phyloP scores from a whole-genome alignment of 768 basidiomycete genomes.

The Dacryopinax primogenitus region DNA sequence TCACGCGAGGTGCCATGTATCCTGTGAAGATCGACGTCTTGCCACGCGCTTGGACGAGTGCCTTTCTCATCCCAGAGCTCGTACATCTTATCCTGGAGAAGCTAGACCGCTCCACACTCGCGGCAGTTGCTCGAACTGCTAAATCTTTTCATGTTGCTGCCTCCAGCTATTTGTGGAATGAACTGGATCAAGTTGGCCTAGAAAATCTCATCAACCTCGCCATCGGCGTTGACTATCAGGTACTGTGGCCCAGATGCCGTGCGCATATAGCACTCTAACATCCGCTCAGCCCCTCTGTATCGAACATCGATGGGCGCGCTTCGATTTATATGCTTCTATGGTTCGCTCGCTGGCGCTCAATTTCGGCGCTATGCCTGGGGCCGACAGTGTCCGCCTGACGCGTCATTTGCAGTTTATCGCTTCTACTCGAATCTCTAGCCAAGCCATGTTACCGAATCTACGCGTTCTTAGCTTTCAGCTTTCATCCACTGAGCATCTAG shows the following conservation, averaged over 20 bases:
- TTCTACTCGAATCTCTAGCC: neutral
- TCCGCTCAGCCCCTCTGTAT: neutral
- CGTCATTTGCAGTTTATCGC: neutral
- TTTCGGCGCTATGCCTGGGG: neutral
- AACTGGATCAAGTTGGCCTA: neutral
- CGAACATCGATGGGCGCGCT: neutral
- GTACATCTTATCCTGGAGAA: conserved; percentile 5
- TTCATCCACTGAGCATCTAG: neutral
- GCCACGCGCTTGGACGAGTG: neutral
- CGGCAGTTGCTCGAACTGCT: neutral
- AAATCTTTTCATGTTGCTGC: neutral
- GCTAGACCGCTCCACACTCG: neutral
- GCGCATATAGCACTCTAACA: neutral
- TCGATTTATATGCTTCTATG: neutral
- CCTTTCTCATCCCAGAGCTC: neutral
- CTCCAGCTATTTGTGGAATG: neutral
- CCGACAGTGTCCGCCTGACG: neutral
- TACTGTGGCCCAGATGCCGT: neutral
- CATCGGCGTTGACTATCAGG: neutral
- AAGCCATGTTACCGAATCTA: neutral
- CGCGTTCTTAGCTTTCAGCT: neutral
- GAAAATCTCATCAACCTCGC: neutral
- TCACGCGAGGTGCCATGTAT: neutral
- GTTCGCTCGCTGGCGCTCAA: neutral
- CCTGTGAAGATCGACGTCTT: neutral